A percentile compares a stretch with the other conserved stretches of the same genome.
phyloP scores from a whole-genome alignment of 805 yeast species.

The Yarrowia sp. region DNA sequence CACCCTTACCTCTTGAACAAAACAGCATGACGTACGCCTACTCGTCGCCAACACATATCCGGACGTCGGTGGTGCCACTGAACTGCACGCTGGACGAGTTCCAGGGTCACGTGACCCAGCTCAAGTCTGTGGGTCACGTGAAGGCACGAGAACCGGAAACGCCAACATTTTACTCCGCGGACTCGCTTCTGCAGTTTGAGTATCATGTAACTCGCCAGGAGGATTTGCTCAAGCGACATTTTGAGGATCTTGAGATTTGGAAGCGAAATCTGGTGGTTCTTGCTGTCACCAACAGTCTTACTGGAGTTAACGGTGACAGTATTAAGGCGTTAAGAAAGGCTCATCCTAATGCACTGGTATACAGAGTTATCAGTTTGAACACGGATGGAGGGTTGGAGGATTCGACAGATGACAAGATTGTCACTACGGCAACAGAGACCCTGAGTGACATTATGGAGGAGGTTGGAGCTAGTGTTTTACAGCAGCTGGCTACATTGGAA shows the following conservation, averaged over 20 bases:
- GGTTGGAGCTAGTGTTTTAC: neutral
- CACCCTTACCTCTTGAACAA: neutral
- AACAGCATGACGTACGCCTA: conserved; percentile 9
- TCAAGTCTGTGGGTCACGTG: neutral
- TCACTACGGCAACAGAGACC: neutral
- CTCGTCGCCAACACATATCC: conserved; percentile 7
- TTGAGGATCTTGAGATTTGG: conserved; percentile 88
- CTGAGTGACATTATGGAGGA: conserved; percentile 1
- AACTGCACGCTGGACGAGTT: conserved; percentile 1
- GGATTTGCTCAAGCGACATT: conserved; percentile 3
- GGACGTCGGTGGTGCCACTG: conserved; percentile 1
- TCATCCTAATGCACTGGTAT: conserved; percentile 39
- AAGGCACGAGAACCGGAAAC: conserved; percentile 3
- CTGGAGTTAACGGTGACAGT: conserved; percentile 26
- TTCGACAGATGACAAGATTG: neutral
- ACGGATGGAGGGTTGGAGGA: conserved; percentile 2
- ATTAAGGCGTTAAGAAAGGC: conserved; percentile 33
- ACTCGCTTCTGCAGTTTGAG: neutral
- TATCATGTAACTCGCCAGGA: conserved; percentile 9
- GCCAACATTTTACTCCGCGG: neutral
- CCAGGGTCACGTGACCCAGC: neutral
- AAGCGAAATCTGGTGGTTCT: conserved; percentile 60
- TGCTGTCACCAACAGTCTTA: conserved; percentile 43
- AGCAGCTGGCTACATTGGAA: conserved; percentile 6
- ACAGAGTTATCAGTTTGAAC: neutral